Evolutionary conservation across 129 eudicot genomes (phyloP).

Genomic region (Erigeron canadensis): DNA sequence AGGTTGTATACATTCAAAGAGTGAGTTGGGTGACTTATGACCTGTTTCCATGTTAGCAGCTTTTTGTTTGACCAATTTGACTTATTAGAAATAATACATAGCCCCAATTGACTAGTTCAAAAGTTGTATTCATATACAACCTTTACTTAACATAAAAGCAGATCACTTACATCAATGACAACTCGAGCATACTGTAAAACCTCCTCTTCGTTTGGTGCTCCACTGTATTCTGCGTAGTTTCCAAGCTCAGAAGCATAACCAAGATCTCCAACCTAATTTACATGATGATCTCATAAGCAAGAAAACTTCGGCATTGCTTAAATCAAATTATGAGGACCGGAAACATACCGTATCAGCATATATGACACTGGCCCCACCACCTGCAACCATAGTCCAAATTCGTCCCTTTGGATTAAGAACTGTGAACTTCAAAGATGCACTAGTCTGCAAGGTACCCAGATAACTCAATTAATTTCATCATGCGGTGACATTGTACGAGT

Average conservation of each 20-base stretch:
- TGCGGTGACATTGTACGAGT: background rate
- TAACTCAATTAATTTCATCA: background rate
- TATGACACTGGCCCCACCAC: conserved; percentile 99
- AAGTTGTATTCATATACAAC: too few species aligned
- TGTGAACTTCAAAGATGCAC: conserved; percentile 98
- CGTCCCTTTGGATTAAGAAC: conserved; percentile 97
- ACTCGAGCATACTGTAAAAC: conserved; percentile 99
- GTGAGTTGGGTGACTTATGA: too few species aligned
- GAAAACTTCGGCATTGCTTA: background rate
- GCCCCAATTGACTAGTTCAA: too few species aligned
- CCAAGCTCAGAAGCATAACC: conserved; percentile 98
- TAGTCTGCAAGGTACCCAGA: conserved; percentile 61
- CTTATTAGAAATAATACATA: too few species aligned
- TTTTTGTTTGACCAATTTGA: too few species aligned
- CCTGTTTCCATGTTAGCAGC: too few species aligned
- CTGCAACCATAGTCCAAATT: conserved; percentile 99
- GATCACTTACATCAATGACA: conserved; percentile 83
- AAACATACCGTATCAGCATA: conserved; percentile 92
- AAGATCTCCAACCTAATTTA: conserved; percentile 90
- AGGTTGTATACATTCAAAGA: too few species aligned
- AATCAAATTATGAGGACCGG: background rate
- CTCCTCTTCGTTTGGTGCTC: conserved; percentile 99
- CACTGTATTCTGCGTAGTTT: conserved; percentile 98
- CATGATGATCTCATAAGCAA: background rate
- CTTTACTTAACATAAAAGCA: background rate